These are phyloP conservation scores for Chrysanthemum lavandulifolium DNA, from an alignment of 129 eudicot species.

Conservation along the genomic window DNA sequence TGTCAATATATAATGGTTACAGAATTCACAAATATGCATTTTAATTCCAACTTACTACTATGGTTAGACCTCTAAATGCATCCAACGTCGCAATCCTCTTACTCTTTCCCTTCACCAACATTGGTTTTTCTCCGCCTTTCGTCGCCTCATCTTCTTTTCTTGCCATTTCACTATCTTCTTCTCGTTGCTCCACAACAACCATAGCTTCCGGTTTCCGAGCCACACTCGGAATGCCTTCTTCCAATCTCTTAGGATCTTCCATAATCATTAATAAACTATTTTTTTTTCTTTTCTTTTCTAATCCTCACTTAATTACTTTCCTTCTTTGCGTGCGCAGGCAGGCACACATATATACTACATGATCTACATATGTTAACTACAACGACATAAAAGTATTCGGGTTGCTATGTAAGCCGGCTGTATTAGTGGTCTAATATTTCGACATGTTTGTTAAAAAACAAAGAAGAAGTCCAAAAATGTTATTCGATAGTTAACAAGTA, in stretches of 20 bases:
- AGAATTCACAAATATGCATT: too few species aligned
- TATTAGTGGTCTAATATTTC: slow-evolving; percentile 8
- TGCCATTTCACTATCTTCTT: slow-evolving; percentile 5
- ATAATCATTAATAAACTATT: slow-evolving; percentile 2
- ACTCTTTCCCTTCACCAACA: slow-evolving; percentile 38
- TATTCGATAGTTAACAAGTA: slow-evolving; percentile 21
- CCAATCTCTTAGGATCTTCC: slow-evolving; percentile 45
- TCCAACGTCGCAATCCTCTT: slow-evolving; percentile 73
- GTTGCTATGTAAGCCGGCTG: slow-evolving; percentile 25
- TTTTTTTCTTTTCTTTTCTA: slow-evolving; percentile 8
- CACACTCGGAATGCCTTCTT: slow-evolving; percentile 35
- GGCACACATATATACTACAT: neutral
- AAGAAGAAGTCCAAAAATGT: slow-evolving; percentile 16
- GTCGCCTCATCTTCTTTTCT: neutral
- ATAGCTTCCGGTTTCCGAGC: neutral
- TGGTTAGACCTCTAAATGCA: slow-evolving; percentile 69
- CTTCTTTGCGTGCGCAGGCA: neutral
- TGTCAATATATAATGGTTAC: too few species aligned
- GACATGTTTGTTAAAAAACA: slow-evolving; percentile 19
- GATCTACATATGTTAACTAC: neutral
- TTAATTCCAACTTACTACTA: slow-evolving; percentile 48
- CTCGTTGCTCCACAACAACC: neutral
- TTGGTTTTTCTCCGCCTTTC: slow-evolving; percentile 24
- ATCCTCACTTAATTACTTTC: neutral
- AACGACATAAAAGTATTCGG: slow-evolving; percentile 1